Evolutionary conservation across 2,329 filamentous ascomycete genomes (phyloP), one percentile per base, ranked within the genome.

Genomic region (Samsoniella hepiali): DNA sequence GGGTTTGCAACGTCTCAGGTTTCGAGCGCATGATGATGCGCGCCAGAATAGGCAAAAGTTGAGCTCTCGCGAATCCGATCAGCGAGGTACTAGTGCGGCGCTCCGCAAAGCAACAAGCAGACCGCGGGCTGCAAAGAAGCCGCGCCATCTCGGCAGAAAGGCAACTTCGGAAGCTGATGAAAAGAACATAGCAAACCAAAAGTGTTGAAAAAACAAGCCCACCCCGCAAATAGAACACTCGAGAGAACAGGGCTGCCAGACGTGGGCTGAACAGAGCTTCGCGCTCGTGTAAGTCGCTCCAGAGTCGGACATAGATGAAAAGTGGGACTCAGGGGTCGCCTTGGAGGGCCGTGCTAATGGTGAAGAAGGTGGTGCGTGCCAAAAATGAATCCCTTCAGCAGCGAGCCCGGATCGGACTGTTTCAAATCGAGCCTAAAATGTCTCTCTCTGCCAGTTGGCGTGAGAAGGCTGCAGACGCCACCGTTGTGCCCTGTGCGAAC

Each of bases 1-100:
- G 32, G 44, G 51, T 32, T 22, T 61, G 58, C 49, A 61, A 54
- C 60, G 60, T 63, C 53, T 63, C 60, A 63, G 60, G 45, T 63
- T 50, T 8, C 4, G n/a, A 3, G 40, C 17, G 58, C 58, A 61
- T 61, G 49, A 61, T 38, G 49, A 45, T 54, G 29, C 31, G 7
- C 11, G 36, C 38, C 38, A 17, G 11, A 45, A 40, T 29, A 13
- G 58, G 34, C 5, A 8, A 61, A 61, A 7, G 40, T 38, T 31
- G 45, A 22, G 3, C 11, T 15, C 27, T 8, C 9, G 27, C 15
- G 58, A 32, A 31, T 29, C 11, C 11, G 45, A 34, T 34, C 49
- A 51, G 8, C 58, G 15, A 27, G 17, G 32, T 44, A 47, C 22
- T 58, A 22, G 22, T 22, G 22, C 22, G 22, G 58, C 47, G 9